Base-by-base conservation (phyloP, 2,329 filamentous ascomycete genomes). In the Hymenoscyphus linearis region DNA sequence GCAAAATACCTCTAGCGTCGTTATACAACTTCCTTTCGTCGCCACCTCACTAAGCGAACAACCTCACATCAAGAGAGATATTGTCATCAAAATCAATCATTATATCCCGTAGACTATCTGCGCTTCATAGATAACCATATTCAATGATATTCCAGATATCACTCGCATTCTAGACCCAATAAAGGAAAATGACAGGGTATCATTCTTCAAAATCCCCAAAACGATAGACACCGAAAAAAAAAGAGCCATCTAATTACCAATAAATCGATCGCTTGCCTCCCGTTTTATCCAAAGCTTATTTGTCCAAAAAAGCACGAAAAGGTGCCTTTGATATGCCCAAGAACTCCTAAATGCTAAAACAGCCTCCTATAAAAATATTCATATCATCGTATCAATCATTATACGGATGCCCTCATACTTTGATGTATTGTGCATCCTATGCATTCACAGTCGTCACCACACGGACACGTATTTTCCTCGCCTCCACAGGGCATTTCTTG, bases 371-470 rank as follows among this genome's bases (percentile, higher is more conserved):
- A 22, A 47, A 22, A 22, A 7, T 18, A 22, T 22, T 31, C 27
- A 31, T 31, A 31, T 31, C 27, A 31, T 31, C 27, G 27, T 31
- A 7, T 31, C 27, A 31, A 22, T 22, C 40, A 47, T 47, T 9
- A 47, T 10, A n/a, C 18, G 9, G 40, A 22, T 47, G n/a, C 40
- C 40, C 10, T 6, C 40, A 47, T 47, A 22, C 40, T 18, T 18
- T 47, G 40, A 16, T 47, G 40, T 47, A 81, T 86, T 47, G 75
- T 85, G 60, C 83, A 86, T 5, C 82, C 83, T 9, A 84, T 73
- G 64, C 83, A 86, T 60, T 80, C 75, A 62, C 83, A 85, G 62
- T 83, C 81, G 61, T 85, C 81, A 9, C 82, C 83, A 62, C 83
- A 86, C 1, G 79, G 81, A 66, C 83, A 86, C 27, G 75, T 77